A percentile compares a stretch with the other conserved stretches of the same genome.
Conservation (phyloP, 2,329 filamentous ascomycete genomes). For the Bipolaris oryzae region DNA sequence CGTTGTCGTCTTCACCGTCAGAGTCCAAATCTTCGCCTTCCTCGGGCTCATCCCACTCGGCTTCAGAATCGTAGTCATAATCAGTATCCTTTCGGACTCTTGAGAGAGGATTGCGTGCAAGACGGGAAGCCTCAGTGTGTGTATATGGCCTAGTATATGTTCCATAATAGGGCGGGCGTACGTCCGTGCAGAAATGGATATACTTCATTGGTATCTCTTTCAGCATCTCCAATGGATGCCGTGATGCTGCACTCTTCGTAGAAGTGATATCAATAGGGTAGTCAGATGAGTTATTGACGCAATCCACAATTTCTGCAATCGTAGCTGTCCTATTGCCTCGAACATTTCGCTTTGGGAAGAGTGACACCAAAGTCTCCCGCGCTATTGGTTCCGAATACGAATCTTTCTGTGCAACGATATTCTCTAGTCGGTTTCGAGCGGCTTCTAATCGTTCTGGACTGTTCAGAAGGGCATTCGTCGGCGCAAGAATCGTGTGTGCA, state of each 20-base stretch:
- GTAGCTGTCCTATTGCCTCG: slow-evolving; percentile 29
- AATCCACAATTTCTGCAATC: slow-evolving; percentile 51
- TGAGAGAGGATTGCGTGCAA: slow-evolving; percentile 61
- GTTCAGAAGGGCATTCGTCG: slow-evolving; percentile 48
- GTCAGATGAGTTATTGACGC: slow-evolving; percentile 50
- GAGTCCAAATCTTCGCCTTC: slow-evolving; percentile 70
- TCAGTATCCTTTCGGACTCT: slow-evolving; percentile 67
- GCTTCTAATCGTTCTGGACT: slow-evolving; percentile 36
- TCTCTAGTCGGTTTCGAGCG: slow-evolving; percentile 37
- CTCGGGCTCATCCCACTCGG: slow-evolving; percentile 80
- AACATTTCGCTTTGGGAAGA: slow-evolving; percentile 19
- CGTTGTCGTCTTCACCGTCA: slow-evolving; percentile 70
- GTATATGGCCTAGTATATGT: slow-evolving; percentile 69
- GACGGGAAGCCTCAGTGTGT: slow-evolving; percentile 51
- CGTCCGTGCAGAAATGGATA: slow-evolving; percentile 65
- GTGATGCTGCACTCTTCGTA: slow-evolving; percentile 29
- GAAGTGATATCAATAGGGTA: slow-evolving; percentile 53
- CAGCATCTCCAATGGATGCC: slow-evolving; percentile 53
- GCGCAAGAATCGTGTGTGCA: slow-evolving; percentile 73
- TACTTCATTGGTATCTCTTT: slow-evolving; percentile 67
- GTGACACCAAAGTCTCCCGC: slow-evolving; percentile 24
- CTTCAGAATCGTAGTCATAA: slow-evolving; percentile 87
- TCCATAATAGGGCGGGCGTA: slow-evolving; percentile 72
- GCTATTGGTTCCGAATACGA: slow-evolving; percentile 21
- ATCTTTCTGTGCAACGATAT: slow-evolving; percentile 26